These are phyloP conservation scores for Phaeosphaeriaceae sp. DNA, from an alignment of 2,329 filamentous ascomycete species.

Conservation along the genomic window DNA sequence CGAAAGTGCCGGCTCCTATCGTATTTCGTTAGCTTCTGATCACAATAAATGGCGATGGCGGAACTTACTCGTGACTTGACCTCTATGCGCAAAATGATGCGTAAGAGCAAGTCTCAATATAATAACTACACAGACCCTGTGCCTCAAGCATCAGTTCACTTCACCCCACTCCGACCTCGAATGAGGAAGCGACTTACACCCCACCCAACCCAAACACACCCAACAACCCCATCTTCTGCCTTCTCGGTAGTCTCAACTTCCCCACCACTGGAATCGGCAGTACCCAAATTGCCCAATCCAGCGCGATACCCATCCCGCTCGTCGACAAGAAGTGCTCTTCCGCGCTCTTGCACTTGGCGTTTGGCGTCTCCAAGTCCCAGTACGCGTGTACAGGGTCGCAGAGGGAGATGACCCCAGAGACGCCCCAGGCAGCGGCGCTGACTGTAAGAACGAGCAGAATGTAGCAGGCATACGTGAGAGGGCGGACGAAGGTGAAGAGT, in stretches of 20 bases:
- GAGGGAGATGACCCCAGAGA: constrained; percentile 38
- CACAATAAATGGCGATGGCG: background rate
- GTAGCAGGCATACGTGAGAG: constrained; percentile 20
- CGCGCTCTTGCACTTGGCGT: constrained; percentile 30
- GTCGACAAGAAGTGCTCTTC: constrained; percentile 34
- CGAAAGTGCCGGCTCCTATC: constrained; percentile 47
- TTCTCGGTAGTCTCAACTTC: constrained; percentile 36
- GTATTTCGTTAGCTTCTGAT: background rate
- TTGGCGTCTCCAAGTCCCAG: constrained; percentile 25
- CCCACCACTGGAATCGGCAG: constrained; percentile 39
- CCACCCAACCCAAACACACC: constrained; percentile 47
- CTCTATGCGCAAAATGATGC: constrained; percentile 19
- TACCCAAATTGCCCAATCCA: constrained; percentile 41
- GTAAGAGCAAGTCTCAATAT: constrained; percentile 38
- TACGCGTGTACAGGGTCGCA: constrained; percentile 35
- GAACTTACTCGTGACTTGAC: constrained; percentile 32
- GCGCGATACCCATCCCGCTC: constrained; percentile 34
- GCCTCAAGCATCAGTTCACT: constrained; percentile 10
- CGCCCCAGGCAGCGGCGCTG: constrained; percentile 31
- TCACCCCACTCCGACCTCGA: no score
- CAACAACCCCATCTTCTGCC: constrained; percentile 43
- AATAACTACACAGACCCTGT: constrained; percentile 38
- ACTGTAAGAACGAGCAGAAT: constrained; percentile 23
- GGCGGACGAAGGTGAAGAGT: constrained; percentile 25
- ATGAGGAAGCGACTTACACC: constrained; percentile 43